These are phyloP conservation scores for Microthyrium microscopicum DNA, from an alignment of 2,329 filamentous ascomycete genomes.

Conservation along the genomic window DNA sequence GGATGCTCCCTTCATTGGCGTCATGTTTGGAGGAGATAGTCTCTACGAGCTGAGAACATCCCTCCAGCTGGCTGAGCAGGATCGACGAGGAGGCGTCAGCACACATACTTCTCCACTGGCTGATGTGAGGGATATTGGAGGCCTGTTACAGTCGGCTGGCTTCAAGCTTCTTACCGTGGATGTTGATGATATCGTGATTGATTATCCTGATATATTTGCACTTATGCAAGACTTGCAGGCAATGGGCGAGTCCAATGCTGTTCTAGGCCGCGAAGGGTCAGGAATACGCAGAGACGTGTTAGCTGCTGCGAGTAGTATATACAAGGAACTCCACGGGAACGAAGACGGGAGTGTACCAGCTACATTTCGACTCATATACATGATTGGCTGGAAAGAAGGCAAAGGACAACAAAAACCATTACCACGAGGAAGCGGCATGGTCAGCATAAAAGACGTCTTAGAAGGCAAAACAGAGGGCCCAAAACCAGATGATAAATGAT, in stretches of 20 bases:
- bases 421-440: conserved; percentile 64
- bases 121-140: conserved; percentile 81
- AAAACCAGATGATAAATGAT: no score
- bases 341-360: conserved; percentile 50
- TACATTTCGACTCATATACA: conserved; percentile 89
- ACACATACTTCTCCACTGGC: conserved; percentile 84
- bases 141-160: conserved; percentile 67
- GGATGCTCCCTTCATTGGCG: conserved; percentile 79
- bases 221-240: conserved; percentile 88
- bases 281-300: conserved; percentile 64
- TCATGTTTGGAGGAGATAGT: conserved; percentile 92
- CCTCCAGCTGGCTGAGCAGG: conserved; percentile 79
- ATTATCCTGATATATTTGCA: conserved; percentile 78
- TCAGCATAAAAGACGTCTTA: conserved; percentile 75
- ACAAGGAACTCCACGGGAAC: conserved; percentile 72
- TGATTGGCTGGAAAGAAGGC: conserved; percentile 96
- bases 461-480: conserved; percentile 27
- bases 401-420: conserved; percentile 64
- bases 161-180: conserved; percentile 96
- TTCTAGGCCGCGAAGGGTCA: conserved; percentile 69
- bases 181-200: conserved; percentile 90
- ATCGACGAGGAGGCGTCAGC: conserved; percentile 77
- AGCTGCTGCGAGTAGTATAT: conserved; percentile 76
- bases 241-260: conserved; percentile 90
- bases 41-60: conserved; percentile 87